Evolutionary conservation across 2,329 filamentous ascomycete species (phyloP), one percentile per base, ranked within the genome.

Genomic region (Hypomyces rosellus): DNA sequence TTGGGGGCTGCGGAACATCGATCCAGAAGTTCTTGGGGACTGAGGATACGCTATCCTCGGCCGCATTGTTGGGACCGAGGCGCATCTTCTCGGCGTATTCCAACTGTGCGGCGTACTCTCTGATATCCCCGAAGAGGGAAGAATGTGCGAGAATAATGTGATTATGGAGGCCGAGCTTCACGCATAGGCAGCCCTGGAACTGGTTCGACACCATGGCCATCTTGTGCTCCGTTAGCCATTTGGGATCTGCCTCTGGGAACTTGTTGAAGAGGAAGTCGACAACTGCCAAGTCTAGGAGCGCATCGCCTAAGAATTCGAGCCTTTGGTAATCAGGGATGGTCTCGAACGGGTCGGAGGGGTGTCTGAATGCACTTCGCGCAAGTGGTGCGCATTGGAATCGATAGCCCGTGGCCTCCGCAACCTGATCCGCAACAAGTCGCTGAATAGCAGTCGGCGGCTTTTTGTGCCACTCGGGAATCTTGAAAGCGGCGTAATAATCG

Each of bases 141-240:
- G 68, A 59, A 3, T 70, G 72, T 8, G 86, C 74, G 5, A 75
- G 69, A 0, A 82, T 78, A 14, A 97, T 70, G 63, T 92, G 84
- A 45, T 74, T 80, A 63, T 96, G 84, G 49, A 97, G 85, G 1
- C 80, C 85, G 1, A 97, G 77, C 44, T 81, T 78, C 3, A 95
- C 88, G 52, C 86, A 86, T 3, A 97, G 74, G 15, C 84, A 88
- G 1, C 88, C 89, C 1, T 96, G 77, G 63, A 97, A 99, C 54
- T 91, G 90, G 70, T 99, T 99, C 48, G 89, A 93, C 0, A 93
- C 91, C 88, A 99, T 96, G n/a, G 91, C 89, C 84, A 95, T 96
- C 71, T 97, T 97, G 75, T 97, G 92, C 68, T 97, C 93, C 0
- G 93, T 97, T 52, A 99, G 75, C 92, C 92, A 97, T 65, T 97